These are phyloP conservation scores for Lactarius vividus DNA, from an alignment of 768 basidiomycete genomes.

Conservation along the genomic window DNA sequence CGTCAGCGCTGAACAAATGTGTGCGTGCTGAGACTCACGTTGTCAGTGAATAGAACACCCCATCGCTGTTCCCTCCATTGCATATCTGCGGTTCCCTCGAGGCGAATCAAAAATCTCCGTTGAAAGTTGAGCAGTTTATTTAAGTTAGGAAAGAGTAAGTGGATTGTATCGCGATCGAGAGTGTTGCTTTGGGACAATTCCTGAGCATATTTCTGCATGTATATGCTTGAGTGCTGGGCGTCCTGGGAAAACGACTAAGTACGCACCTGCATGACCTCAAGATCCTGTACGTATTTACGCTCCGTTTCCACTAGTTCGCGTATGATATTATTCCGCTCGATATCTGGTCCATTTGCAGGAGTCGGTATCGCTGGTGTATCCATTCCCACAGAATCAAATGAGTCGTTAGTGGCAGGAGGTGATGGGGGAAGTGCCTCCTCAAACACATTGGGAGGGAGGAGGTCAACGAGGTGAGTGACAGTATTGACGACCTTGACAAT, in stretches of 20 bases:
- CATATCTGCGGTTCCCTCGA: constrained; percentile 81
- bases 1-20: constrained; percentile 36
- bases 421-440: constrained; percentile 56
- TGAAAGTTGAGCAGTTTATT: constrained; percentile 97
- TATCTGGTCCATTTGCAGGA: constrained; percentile 57
- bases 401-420: constrained; percentile 56
- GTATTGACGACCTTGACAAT: constrained; percentile 74
- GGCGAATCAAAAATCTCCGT: constrained; percentile 84
- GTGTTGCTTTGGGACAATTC: constrained; percentile 78
- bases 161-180: constrained; percentile 93
- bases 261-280: constrained; percentile 92
- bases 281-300: constrained; percentile 92
- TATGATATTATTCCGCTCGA: constrained; percentile 72
- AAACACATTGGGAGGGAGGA: constrained; percentile 67
- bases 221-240: neutral
- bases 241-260: neutral
- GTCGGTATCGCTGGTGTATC: constrained; percentile 42
- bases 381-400: constrained; percentile 53
- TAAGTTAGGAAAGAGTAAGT: constrained; percentile 91
- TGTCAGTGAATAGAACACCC: constrained; percentile 81
- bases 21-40: constrained; percentile 50
- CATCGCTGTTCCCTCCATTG: constrained; percentile 85
- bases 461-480: constrained; percentile 80
- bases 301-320: constrained; percentile 93
- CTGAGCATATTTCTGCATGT: constrained; percentile 78